Conservation (phyloP, 345 rosid genomes). For the Brassica napus region DNA sequence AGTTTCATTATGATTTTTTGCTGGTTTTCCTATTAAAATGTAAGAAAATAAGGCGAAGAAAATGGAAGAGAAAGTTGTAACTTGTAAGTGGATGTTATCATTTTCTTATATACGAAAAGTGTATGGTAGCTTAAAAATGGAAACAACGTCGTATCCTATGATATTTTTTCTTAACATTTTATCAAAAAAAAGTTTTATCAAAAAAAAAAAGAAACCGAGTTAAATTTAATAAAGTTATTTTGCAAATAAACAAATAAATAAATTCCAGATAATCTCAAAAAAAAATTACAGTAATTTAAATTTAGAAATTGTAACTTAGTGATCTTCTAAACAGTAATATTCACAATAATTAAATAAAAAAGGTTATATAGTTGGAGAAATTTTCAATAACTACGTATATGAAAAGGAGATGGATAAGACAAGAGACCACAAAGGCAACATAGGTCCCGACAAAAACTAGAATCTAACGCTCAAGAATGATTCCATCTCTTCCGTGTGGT, state of each 20-base stretch:
- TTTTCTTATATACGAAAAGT: neutral
- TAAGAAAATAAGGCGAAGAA: neutral
- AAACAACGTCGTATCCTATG: neutral
- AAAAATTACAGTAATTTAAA: neutral
- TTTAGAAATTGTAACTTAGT: neutral
- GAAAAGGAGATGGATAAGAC: slow-evolving; percentile 30
- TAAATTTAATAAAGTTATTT: neutral
- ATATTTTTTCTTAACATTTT: too few species aligned
- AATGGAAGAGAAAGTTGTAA: neutral
- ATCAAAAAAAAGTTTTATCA: too few species aligned
- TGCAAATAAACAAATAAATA: neutral
- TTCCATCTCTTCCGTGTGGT: slow-evolving; percentile 21
- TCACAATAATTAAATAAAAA: neutral
- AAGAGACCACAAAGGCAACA: slow-evolving; percentile 26
- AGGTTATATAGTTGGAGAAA: neutral
- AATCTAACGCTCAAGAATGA: slow-evolving; percentile 37
- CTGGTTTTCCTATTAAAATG: neutral
- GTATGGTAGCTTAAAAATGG: slow-evolving; percentile 9
- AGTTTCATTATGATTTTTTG: neutral
- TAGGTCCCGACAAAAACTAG: slow-evolving; percentile 3
- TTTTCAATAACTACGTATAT: neutral
- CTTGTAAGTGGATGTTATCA: slow-evolving; percentile 4
- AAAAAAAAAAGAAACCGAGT: neutral
- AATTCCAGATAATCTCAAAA: neutral
- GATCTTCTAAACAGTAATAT: neutral